Percentiles rank a stretch among this genome's conserved stretches.
Conservation (phyloP, 306 rosid genomes). For the Oxytropis ochrocephala region DNA sequence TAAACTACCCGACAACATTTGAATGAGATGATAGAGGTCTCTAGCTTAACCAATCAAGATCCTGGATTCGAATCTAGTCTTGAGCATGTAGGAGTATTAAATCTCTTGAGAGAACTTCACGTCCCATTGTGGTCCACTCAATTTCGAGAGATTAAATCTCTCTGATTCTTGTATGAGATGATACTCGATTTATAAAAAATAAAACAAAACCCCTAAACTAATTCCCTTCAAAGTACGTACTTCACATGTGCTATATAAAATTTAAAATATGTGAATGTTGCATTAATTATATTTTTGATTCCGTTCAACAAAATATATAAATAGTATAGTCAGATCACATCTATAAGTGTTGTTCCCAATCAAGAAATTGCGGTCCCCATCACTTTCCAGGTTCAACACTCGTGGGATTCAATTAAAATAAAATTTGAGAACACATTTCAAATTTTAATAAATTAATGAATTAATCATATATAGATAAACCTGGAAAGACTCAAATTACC, state of each 20-base stretch:
- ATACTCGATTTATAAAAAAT: no score
- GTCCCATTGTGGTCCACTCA: no score
- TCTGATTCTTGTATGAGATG: no score
- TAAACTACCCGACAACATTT: no score
- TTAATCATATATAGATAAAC: background rate
- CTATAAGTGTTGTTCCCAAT: background rate
- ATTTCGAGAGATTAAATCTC: no score
- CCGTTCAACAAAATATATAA: constrained; percentile 33
- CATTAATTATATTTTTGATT: constrained; percentile 26
- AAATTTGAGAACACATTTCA: background rate
- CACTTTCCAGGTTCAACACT: background rate
- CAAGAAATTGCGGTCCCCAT: background rate
- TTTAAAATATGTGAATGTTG: background rate
- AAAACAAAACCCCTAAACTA: background rate
- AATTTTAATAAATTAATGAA: background rate
- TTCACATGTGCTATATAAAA: background rate
- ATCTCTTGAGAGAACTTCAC: no score
- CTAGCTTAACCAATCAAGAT: no score
- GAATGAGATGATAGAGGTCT: no score
- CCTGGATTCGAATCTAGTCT: no score
- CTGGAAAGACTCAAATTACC: background rate
- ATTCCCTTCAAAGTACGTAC: background rate
- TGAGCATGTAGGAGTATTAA: no score
- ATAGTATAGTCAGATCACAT: background rate
- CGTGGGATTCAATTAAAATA: background rate